Evolutionary conservation across 1,284 basidiomycete species (phyloP).

Genomic region (Golubevia sp.): DNA sequence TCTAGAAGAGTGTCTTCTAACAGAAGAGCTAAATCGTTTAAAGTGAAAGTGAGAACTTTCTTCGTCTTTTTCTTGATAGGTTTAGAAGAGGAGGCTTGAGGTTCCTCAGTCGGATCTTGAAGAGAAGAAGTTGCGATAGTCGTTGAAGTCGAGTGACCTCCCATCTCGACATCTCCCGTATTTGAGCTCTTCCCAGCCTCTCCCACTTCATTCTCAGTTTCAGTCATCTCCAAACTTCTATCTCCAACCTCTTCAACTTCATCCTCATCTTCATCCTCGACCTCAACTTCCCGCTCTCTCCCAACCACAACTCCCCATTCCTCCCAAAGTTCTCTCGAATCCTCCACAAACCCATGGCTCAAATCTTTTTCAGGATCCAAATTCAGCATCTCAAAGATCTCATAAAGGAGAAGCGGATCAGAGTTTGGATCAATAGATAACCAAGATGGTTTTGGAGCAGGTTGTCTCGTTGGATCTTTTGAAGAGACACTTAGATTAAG

Average conservation of each 20-base stretch:
- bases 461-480: too few relatives aligned
- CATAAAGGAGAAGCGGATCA: slow-evolving; percentile 18
- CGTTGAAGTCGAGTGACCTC: neutral
- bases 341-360: slow-evolving; percentile 19
- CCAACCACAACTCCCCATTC: slow-evolving; percentile 15
- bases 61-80: neutral
- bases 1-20: neutral
- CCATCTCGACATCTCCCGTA: neutral
- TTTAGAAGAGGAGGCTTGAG: neutral
- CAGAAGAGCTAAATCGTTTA: neutral
- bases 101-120: too few relatives aligned
- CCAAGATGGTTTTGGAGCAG: neutral
- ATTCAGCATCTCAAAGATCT: slow-evolving; percentile 12
- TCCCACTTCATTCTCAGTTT: neutral
- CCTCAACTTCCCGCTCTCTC: neutral
- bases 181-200: neutral
- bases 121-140: neutral
- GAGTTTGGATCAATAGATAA: slow-evolving; percentile 17
- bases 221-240: too few relatives aligned
- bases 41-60: neutral
- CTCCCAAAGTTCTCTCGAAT: slow-evolving; percentile 20
- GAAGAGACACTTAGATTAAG: neutral
- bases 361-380: slow-evolving; percentile 21
- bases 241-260: slow-evolving; percentile 10
- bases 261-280: slow-evolving; percentile 1